These are phyloP conservation scores for Penicillium angulare DNA, from an alignment of 495 filamentous ascomycete genomes.

Conservation along the genomic window DNA sequence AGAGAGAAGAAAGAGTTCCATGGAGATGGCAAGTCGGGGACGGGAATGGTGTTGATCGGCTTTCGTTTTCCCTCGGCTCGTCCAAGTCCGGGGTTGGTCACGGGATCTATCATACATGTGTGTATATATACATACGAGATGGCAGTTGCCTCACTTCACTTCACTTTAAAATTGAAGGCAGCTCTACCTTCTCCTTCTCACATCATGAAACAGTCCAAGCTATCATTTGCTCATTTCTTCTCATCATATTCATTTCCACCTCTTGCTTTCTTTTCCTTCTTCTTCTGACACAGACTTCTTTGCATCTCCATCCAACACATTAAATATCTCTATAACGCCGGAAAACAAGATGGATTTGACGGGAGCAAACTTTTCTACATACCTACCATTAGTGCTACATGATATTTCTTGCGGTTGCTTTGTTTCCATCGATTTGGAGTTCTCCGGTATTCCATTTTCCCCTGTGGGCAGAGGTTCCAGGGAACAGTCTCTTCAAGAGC, in stretches of 20 bases:
- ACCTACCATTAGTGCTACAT: constrained; percentile 58
- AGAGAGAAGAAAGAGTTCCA: constrained; percentile 2
- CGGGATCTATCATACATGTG: constrained; percentile 13
- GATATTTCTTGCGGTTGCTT: constrained; percentile 60
- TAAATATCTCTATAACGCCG: background rate
- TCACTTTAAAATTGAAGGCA: background rate
- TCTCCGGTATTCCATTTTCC: constrained; percentile 61
- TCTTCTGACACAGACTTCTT: background rate
- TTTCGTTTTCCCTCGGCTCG: constrained; percentile 35
- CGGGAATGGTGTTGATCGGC: constrained; percentile 26
- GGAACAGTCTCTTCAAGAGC: constrained; percentile 54
- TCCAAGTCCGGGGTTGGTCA: constrained; percentile 33
- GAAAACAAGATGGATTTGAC: constrained; percentile 61
- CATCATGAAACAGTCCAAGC: too few species aligned
- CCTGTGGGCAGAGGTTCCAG: constrained; percentile 21
- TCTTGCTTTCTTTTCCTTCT: background rate
- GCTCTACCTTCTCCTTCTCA: too few species aligned
- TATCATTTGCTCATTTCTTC: background rate
- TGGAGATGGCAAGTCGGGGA: constrained; percentile 2
- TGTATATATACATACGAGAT: background rate
- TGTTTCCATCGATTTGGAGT: constrained; percentile 73
- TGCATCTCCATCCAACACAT: background rate
- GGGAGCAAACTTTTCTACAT: constrained; percentile 47
- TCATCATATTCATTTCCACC: background rate
- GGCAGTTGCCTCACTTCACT: too few species aligned